Percentiles rank a stretch among this genome's conserved stretches.
phyloP scores from a whole-genome alignment of 306 rosid species.

The Dryas drummondii region DNA sequence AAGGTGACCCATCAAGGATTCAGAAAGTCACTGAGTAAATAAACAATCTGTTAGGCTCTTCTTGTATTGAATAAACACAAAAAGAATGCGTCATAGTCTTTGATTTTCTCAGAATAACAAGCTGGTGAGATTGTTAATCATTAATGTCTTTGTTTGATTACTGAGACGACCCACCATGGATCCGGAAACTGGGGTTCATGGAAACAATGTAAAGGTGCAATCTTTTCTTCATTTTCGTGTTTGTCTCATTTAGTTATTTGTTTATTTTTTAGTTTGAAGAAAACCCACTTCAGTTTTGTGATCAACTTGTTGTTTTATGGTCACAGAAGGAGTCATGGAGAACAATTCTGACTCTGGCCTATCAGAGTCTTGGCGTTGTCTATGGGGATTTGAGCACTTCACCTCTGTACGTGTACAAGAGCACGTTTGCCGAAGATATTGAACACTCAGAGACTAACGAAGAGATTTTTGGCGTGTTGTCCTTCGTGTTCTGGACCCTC shows the following conservation, averaged over 20 bases:
- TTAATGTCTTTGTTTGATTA: slow-evolving; percentile 41
- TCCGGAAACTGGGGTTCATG: slow-evolving; percentile 57
- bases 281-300: slow-evolving; percentile 17
- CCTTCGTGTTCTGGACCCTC: slow-evolving; percentile 89
- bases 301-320: slow-evolving; percentile 22
- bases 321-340: slow-evolving; percentile 80
- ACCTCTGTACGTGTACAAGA: slow-evolving; percentile 77
- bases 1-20: slow-evolving; percentile 14
- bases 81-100: slow-evolving; percentile 18
- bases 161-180: slow-evolving; percentile 59
- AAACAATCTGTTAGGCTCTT: slow-evolving; percentile 1
- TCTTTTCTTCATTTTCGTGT: slow-evolving; percentile 15
- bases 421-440: slow-evolving; percentile 77
- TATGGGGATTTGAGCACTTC: slow-evolving; percentile 97
- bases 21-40: background rate
- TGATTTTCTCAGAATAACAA: slow-evolving; percentile 14
- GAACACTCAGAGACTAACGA: slow-evolving; percentile 56
- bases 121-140: slow-evolving; percentile 27
- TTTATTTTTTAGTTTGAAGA: background rate
- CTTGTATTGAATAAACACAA: background rate
- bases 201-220: slow-evolving; percentile 59
- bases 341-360: slow-evolving; percentile 74
- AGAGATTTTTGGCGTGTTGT: slow-evolving; percentile 81
- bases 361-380: slow-evolving; percentile 94
- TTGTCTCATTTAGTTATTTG: background rate